Base-by-base conservation (phyloP, 1,284 basidiomycete species). In the Ustilago nuda region DNA sequence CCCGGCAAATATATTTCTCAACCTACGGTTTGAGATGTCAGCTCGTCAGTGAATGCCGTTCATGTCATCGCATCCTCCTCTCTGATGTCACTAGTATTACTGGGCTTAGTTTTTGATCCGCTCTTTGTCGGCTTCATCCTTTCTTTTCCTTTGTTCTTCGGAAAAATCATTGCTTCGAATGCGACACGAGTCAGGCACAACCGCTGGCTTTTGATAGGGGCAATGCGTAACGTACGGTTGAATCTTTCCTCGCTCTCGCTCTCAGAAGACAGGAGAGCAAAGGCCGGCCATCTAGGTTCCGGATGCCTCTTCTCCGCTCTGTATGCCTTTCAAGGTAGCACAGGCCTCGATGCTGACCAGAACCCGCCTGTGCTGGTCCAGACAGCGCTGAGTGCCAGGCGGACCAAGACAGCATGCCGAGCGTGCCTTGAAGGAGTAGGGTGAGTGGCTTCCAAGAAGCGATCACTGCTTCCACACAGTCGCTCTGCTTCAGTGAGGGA, bases 11-110 rank as follows among this genome's bases (percentile, higher is more conserved):
- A 43, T 23, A 41, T 57, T 50, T 53, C 9, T 35, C 8, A 53
- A 32, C 64, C 64, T 66, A 27, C 57, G 64, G 64, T 60, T 60
- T 35, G 50, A 19, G 43, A 45, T 45, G 43, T 50, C 48, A 50
- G 5, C 15, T 39, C 3, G 37, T 11, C 37, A 17, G 15, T 39
- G 37, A 27, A 27, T 27, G 23, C 23, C 23, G 23, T 19, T 39
- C 37, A 8, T 39, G 35, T 27, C 36, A 23, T 55, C 53, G 36
- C 15, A 27, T 9, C 48, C 27, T 19, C 23, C n/a, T 45, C 23
- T 19, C 17, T 39, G 23, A 11, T 36, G 11, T 53, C 46, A 50
- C 48, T 32, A 5, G 27, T 50, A 23, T n/a, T 12, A 48, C 46
- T 30, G n/a, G 4, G 48, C 13, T 13, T 27, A 1, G 11, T 50